A percentile compares a stretch with the other conserved stretches of the same genome.
phyloP scores from a whole-genome alignment of 2,329 filamentous ascomycete species.

The Cordyceps javanica region DNA sequence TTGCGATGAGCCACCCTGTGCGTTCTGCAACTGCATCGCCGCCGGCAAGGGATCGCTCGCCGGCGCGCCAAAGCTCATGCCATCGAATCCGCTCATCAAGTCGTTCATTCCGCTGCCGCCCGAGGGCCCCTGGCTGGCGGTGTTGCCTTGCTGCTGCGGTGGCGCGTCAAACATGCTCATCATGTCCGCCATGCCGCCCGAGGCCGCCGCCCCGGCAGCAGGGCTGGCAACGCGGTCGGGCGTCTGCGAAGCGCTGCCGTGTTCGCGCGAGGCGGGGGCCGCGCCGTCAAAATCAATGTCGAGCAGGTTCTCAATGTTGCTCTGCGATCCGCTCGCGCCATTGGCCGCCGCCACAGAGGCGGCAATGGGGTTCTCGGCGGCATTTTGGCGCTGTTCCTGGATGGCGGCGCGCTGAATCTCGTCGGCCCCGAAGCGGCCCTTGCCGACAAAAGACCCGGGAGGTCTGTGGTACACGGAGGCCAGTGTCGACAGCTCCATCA shows the following conservation, averaged over 20 bases:
- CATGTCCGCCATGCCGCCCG: constrained; percentile 54
- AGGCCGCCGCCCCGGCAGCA: constrained; percentile 31
- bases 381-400: constrained; percentile 89
- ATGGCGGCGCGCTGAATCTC: constrained; percentile 93
- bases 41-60: constrained; percentile 58
- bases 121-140: constrained; percentile 28
- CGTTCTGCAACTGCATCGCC: constrained; percentile 47
- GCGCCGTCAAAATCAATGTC: constrained; percentile 96
- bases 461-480: constrained; percentile 98
- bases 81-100: constrained; percentile 82
- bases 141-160: constrained; percentile 39
- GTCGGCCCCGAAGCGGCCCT: constrained; percentile 88
- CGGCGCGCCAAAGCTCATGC: constrained; percentile 64
- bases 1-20: constrained; percentile 21
- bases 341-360: constrained; percentile 69
- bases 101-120: constrained; percentile 66
- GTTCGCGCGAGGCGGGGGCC: constrained; percentile 78
- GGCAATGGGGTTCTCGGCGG: constrained; percentile 88
- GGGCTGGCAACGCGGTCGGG: constrained; percentile 65
- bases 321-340: constrained; percentile 56
- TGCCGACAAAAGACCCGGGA: constrained; percentile 94
- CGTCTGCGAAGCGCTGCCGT: constrained; percentile 48
- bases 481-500: constrained; percentile 85
- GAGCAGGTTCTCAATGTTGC: constrained; percentile 87
- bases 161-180: constrained; percentile 66